Evolutionary conservation across 441 rosid species (phyloP).

Genomic region (Euphorbia schlechtendalii): DNA sequence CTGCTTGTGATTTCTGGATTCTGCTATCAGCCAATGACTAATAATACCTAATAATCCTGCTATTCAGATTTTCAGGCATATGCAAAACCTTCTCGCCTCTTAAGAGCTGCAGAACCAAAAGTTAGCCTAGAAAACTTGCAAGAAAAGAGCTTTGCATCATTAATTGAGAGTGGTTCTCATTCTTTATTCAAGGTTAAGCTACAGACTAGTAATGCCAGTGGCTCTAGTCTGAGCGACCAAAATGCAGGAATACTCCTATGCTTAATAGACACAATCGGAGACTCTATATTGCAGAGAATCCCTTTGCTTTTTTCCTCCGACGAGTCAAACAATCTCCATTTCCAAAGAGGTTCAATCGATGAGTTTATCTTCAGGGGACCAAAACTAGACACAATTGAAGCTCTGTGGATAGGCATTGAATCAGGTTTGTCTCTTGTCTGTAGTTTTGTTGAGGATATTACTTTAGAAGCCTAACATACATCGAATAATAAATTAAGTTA

Average conservation of each 20-base stretch:
- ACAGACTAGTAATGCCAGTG: constrained; percentile 54
- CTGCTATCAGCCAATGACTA: not conserved
- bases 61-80: constrained; percentile 62
- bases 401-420: constrained; percentile 72
- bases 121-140: constrained; percentile 24
- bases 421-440: constrained; percentile 48
- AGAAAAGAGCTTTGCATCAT: constrained; percentile 19
- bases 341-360: constrained; percentile 69
- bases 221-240: constrained; percentile 53
- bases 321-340: constrained; percentile 33
- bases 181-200: constrained; percentile 53
- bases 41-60: constrained; percentile 10
- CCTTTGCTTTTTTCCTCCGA: constrained; percentile 39
- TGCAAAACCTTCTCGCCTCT: constrained; percentile 59
- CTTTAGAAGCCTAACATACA: not conserved
- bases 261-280: constrained; percentile 58
- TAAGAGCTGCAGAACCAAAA: constrained; percentile 46
- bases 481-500: not conserved
- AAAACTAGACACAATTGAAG: constrained; percentile 41
- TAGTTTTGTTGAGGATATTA: not conserved
- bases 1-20: constrained; percentile 4
- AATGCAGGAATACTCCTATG: constrained; percentile 61
- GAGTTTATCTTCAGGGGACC: constrained; percentile 64
- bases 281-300: constrained; percentile 60
- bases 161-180: constrained; percentile 23